phyloP scores from a whole-genome alignment of 192 early-diverging fungal genomes.

The Gaertneriomyces sp. region DNA sequence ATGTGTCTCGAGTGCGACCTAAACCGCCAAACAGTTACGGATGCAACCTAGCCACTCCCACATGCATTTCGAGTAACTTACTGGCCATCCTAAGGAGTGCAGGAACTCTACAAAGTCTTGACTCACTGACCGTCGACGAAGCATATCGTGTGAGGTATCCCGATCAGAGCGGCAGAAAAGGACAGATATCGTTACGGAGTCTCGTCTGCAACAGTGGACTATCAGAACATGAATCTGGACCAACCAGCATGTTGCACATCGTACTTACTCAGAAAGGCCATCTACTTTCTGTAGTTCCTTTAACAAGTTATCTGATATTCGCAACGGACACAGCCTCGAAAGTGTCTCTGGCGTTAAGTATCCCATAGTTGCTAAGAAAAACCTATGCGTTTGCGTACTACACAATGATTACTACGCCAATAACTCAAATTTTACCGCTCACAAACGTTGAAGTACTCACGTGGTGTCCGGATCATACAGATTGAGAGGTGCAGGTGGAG shows the following conservation, averaged over 20 bases:
- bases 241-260: not conserved
- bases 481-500: conserved; percentile 31
- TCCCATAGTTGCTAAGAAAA: conserved; percentile 65
- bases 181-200: conserved; percentile 64
- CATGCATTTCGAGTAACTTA: conserved; percentile 19
- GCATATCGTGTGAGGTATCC: conserved; percentile 47
- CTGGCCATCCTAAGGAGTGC: conserved; percentile 68
- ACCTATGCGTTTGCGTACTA: conserved; percentile 53
- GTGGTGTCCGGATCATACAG: conserved; percentile 20
- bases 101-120: conserved; percentile 69
- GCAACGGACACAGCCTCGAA: conserved; percentile 58
- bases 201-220: conserved; percentile 37
- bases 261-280: conserved; percentile 59
- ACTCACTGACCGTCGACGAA: conserved; percentile 43
- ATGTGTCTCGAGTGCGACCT: conserved; percentile 58
- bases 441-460: not conserved
- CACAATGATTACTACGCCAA: not conserved
- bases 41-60: not conserved
- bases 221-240: not conserved
- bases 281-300: conserved; percentile 64
- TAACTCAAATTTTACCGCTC: not conserved
- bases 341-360: conserved; percentile 56
- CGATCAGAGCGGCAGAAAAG: conserved; percentile 60
- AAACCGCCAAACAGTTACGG: not conserved
- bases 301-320: conserved; percentile 59